Percentiles rank a stretch among this genome's conserved stretches.
Conservation (phyloP, 257 asterid genomes). For the Salvia miltiorrhiza region DNA sequence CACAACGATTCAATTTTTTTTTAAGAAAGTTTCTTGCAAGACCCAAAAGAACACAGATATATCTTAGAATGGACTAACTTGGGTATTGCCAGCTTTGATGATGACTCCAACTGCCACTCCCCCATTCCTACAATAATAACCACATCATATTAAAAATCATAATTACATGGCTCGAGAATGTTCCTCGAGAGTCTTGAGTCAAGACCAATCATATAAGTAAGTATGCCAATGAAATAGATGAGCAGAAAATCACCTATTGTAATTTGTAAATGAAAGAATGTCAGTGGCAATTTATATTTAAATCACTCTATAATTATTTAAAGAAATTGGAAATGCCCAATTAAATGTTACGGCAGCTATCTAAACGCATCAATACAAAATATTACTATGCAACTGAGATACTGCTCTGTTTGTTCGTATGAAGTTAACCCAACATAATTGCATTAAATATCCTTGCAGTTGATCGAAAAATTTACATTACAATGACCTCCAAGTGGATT, state of each 20-base stretch:
- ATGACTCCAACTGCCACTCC: slow-evolving; percentile 69
- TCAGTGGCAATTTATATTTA: neutral
- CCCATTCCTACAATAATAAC: slow-evolving; percentile 63
- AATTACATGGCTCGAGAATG: slow-evolving; percentile 7
- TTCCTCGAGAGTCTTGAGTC: too few relatives aligned
- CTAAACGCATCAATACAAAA: neutral
- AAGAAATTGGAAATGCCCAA: neutral
- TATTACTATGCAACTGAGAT: neutral
- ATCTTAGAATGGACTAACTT: slow-evolving; percentile 46
- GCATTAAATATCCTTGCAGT: neutral
- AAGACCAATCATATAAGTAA: neutral
- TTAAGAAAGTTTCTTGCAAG: neutral
- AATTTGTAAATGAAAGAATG: neutral
- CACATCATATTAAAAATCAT: slow-evolving; percentile 9
- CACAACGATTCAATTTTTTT: neutral
- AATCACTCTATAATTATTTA: neutral
- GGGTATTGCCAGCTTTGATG: slow-evolving; percentile 78
- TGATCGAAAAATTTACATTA: neutral
- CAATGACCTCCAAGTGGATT: neutral
- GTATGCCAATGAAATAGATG: slow-evolving; percentile 1
- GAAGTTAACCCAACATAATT: neutral
- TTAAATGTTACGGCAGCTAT: neutral
- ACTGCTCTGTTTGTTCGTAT: neutral
- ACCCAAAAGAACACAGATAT: neutral
- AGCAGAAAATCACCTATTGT: neutral